A percentile compares a stretch with the other conserved stretches of the same genome.
phyloP scores from a whole-genome alignment of 768 basidiomycete genomes.

The Leccinum boreale region DNA sequence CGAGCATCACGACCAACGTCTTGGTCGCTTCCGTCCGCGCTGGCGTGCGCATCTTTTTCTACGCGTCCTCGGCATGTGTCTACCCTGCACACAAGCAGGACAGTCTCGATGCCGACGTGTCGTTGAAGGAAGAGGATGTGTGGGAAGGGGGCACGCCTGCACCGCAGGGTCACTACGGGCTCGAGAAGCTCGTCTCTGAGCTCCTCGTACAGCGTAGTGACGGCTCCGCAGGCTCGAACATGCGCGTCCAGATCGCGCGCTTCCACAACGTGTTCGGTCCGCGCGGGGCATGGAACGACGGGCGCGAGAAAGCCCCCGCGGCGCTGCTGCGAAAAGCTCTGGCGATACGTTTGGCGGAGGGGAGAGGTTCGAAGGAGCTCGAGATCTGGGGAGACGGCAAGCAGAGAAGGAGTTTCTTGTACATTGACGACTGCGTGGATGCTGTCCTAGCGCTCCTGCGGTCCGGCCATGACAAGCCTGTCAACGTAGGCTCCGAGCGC shows the following conservation, averaged over 20 bases:
- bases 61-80: constrained; percentile 58
- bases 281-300: constrained; percentile 48
- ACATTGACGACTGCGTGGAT: constrained; percentile 53
- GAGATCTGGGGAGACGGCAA: constrained; percentile 59
- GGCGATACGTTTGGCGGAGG: constrained; percentile 21
- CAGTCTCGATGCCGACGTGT: constrained; percentile 32
- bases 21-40: constrained; percentile 37
- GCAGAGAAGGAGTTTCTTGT: constrained; percentile 55
- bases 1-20: constrained; percentile 48
- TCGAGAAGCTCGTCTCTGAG: constrained; percentile 55
- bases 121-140: constrained; percentile 45
- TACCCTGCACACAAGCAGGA: constrained; percentile 47
- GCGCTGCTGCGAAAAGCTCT: constrained; percentile 54
- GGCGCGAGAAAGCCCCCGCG: constrained; percentile 58
- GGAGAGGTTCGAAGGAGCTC: constrained; percentile 21
- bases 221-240: constrained; percentile 13
- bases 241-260: constrained; percentile 46
- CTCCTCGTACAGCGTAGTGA: constrained; percentile 38
- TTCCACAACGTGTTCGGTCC: constrained; percentile 63
- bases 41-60: constrained; percentile 45
- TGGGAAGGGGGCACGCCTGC: constrained; percentile 37
- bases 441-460: constrained; percentile 43
- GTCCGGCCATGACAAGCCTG: constrained; percentile 33
- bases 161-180: constrained; percentile 57
- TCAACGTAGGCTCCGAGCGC: constrained; percentile 53